Evolutionary conservation across 108 stramenopile genomes (phyloP), one percentile per base, ranked within the genome.

Genomic region (Cyclotella choctawhatcheeana): DNA sequence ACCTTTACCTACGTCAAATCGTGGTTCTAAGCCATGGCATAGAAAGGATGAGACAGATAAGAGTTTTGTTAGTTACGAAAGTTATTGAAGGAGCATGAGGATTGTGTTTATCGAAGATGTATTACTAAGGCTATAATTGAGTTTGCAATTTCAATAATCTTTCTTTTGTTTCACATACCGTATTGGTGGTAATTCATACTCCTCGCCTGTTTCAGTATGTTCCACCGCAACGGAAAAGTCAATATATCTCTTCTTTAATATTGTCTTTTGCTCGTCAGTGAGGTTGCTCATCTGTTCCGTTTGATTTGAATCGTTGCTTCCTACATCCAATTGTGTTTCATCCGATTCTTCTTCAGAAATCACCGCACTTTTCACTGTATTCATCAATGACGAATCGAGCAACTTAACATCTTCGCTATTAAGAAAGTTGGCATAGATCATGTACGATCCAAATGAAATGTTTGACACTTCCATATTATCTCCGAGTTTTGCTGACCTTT

Each of bases 381-480:
- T 69, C 80, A 86, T 74, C 43, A 96, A 26, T 17, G 81, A 65
- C 40, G 80, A 82, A 44, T 84, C 71, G 34, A 94, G 64, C 16
- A 91, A 12, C 14, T 90, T 85, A 13, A 81, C 79, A 58, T 96
- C 93, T 25, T 87, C 82, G 65, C 87, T 85, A 45, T 92, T 87
- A 12, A 96, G 72, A 63, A 92, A 96, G 60, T 87, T 90, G 5
- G 93, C 93, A 64, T 92, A 96, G 21, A 96, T 84, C 86, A 96
- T 79, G 63, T 82, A 90, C 0, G 85, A 83, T 6, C 93, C 95
- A 43, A 72, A 85, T 0, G 89, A 87, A 16, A 96, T 51, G 29
- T 76, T 88, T 14, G 89, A 70, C 50, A 96, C 67, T 54, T 85
- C 81, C 24, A 90, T 44, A 12, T 84, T 75, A 30, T 86, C 79